Conservation (phyloP, 2,329 filamentous ascomycete genomes). For the Sarocladium kiliense region DNA sequence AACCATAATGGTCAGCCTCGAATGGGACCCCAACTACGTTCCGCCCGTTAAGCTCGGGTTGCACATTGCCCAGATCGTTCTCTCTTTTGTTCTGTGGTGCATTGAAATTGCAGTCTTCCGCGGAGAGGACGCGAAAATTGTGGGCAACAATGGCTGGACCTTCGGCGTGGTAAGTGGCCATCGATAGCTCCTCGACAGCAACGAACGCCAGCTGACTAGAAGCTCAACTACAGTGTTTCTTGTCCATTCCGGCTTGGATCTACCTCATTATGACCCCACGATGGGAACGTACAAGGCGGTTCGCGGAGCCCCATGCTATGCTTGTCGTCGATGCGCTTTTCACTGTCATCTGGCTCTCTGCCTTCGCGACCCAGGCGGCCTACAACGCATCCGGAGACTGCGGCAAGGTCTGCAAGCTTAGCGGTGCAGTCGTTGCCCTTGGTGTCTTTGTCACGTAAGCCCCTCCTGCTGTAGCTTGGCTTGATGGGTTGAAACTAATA, state of each 20-base stretch:
- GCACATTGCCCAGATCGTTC: conserved; percentile 49
- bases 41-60: conserved; percentile 52
- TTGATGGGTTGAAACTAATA: conserved; percentile 9
- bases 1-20: conserved; percentile 39
- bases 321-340: conserved; percentile 52
- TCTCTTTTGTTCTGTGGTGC: conserved; percentile 52
- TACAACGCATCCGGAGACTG: conserved; percentile 56
- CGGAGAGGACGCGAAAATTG: conserved; percentile 40
- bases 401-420: conserved; percentile 51
- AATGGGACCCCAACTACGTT: conserved; percentile 49
- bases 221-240: conserved; percentile 48
- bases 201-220: conserved; percentile 8
- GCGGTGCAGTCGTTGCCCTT: conserved; percentile 58
- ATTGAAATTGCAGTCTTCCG: conserved; percentile 57
- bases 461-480: background rate
- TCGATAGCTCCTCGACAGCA: background rate
- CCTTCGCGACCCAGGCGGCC: conserved; percentile 59
- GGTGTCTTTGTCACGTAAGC: conserved; percentile 60
- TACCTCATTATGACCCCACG: conserved; percentile 61
- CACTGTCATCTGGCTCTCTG: conserved; percentile 60
- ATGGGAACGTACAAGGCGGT: conserved; percentile 54
- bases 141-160: conserved; percentile 57
- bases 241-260: conserved; percentile 58
- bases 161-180: conserved; percentile 54
- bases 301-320: conserved; percentile 60